Evolutionary conservation across 495 filamentous ascomycete species (phyloP).

Genomic region (Penicillium macrosclerotiorum): DNA sequence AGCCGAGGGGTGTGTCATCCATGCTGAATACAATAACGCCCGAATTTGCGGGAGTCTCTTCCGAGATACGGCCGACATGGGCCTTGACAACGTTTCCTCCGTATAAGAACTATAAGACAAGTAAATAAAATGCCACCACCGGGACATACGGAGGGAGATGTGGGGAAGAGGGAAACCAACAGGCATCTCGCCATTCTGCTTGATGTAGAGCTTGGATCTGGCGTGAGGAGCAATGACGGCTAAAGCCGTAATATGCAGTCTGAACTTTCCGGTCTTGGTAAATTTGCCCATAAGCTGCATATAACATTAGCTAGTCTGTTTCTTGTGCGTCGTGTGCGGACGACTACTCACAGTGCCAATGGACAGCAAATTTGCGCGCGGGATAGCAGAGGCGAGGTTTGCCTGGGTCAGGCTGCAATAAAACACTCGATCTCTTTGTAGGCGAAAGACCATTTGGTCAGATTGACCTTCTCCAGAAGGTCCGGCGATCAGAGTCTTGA

Average conservation of each 20-base stretch:
- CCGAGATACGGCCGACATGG: slow-evolving; percentile 82
- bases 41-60: slow-evolving; percentile 63
- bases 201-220: slow-evolving; percentile 92
- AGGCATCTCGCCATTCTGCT: slow-evolving; percentile 75
- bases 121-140: no score
- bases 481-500: slow-evolving; percentile 78
- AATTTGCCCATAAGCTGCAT: no score
- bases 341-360: slow-evolving; percentile 63
- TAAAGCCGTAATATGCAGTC: slow-evolving; percentile 49
- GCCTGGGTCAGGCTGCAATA: slow-evolving; percentile 83
- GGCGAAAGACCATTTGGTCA: slow-evolving; percentile 78
- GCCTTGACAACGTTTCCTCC: slow-evolving; percentile 88
- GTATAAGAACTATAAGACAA: slow-evolving; percentile 82
- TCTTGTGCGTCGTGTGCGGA: no score
- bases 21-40: slow-evolving; percentile 13
- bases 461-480: slow-evolving; percentile 61
- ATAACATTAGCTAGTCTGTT: no score
- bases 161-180: no score
- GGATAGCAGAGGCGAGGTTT: slow-evolving; percentile 82
- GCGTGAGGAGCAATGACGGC: slow-evolving; percentile 85
- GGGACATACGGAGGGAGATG: no score
- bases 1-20: slow-evolving; percentile 36
- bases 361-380: slow-evolving; percentile 73
- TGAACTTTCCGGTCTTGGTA: slow-evolving; percentile 85
- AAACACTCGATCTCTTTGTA: slow-evolving; percentile 70